Evolutionary conservation across 768 basidiomycete species (phyloP).

Genomic region (Boletus eberwhitei): DNA sequence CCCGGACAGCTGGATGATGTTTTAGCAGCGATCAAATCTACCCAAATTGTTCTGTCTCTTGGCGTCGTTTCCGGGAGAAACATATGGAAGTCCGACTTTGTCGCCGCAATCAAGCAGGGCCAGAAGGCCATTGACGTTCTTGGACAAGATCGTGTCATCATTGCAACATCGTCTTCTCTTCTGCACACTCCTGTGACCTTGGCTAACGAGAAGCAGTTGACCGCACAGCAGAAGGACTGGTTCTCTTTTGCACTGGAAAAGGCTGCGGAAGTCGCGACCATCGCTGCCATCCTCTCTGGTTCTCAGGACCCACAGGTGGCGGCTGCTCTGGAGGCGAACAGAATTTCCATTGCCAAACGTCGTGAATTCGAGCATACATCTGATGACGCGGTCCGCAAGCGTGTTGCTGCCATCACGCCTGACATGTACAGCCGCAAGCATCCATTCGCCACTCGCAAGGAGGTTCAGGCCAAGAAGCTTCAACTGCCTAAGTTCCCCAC

Average conservation of each 20-base stretch:
- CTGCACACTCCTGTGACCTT: constrained; percentile 98
- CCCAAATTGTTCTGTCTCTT: constrained; percentile 79
- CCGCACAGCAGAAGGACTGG: constrained; percentile 90
- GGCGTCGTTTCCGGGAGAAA: constrained; percentile 98
- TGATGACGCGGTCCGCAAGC: constrained; percentile 92
- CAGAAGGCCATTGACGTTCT: constrained; percentile 83
- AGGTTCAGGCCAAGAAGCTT: constrained; percentile 84
- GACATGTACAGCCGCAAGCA: constrained; percentile 85
- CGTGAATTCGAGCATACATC: constrained; percentile 93
- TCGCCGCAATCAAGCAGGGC: constrained; percentile 72
- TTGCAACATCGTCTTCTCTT: constrained; percentile 96
- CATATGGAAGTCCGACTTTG: constrained; percentile 98
- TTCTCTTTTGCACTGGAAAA: constrained; percentile 99
- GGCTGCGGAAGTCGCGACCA: constrained; percentile 81
- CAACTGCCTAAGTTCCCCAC: constrained; percentile 96
- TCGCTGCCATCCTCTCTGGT: constrained; percentile 82
- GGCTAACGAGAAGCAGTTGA: constrained; percentile 87
- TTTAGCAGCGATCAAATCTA: constrained; percentile 78
- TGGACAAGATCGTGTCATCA: constrained; percentile 83
- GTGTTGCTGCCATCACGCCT: constrained; percentile 86
- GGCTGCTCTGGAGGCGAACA: constrained; percentile 84
- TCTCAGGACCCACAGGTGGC: constrained; percentile 73
- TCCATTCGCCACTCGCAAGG: constrained; percentile 83
- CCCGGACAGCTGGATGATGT: constrained; percentile 84
- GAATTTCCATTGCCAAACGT: constrained; percentile 84